These are phyloP conservation scores for Ophiocordyceps robertsii DNA, from an alignment of 2,329 filamentous ascomycete species.

Conservation along the genomic window DNA sequence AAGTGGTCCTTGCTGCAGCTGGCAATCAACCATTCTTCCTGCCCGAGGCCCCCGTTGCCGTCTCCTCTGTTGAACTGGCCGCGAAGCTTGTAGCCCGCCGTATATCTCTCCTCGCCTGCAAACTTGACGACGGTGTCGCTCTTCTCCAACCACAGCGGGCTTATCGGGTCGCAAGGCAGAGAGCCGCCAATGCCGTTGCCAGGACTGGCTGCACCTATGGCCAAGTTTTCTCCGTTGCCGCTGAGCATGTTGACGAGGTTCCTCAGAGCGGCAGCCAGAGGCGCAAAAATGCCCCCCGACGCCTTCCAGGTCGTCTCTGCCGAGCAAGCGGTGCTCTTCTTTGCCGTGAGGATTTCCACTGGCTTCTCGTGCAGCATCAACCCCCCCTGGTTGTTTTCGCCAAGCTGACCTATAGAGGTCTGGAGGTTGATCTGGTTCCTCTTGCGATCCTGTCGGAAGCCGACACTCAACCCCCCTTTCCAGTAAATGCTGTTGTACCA, in stretches of 20 bases:
- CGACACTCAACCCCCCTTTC: neutral
- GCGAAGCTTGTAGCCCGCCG: neutral
- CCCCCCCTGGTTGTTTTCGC: neutral
- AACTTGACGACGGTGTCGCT: neutral
- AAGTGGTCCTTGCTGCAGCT: neutral
- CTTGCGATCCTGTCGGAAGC: neutral
- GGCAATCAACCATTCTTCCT: neutral
- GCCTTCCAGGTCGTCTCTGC: neutral
- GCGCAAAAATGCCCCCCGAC: neutral
- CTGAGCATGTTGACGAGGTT: neutral
- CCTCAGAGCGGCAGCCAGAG: neutral
- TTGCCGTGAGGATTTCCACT: neutral
- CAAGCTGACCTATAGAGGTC: neutral
- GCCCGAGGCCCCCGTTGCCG: neutral
- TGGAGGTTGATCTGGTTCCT: neutral
- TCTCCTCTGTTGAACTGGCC: neutral
- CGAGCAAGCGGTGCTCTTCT: neutral
- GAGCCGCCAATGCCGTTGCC: neutral
- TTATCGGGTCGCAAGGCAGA: neutral
- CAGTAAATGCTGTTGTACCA: neutral
- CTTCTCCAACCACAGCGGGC: neutral
- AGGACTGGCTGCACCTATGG: neutral
- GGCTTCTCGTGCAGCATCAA: neutral
- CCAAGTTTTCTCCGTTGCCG: neutral
- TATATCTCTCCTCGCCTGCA: neutral